Percentiles rank a stretch among this genome's conserved stretches.
Conservation (phyloP, 495 filamentous ascomycete species). For the Neurospora terricola region DNA sequence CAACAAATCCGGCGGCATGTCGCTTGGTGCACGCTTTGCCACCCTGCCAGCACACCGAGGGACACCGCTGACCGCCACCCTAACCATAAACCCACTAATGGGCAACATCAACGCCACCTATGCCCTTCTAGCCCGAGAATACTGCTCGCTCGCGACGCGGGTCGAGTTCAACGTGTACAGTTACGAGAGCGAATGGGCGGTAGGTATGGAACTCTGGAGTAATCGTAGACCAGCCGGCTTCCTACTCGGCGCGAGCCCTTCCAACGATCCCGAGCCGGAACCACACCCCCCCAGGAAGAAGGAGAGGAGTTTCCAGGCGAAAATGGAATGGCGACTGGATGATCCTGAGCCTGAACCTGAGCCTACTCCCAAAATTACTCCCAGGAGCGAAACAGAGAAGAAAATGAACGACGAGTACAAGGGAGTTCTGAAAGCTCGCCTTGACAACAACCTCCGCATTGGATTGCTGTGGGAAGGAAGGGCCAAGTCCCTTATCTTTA, state of each 20-base stretch:
- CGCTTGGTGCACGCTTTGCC: constrained; percentile 72
- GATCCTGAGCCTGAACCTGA: constrained; percentile 19
- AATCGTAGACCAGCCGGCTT: constrained; percentile 33
- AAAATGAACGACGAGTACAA: constrained; percentile 50
- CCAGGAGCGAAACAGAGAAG: neutral
- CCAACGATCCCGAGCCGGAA: constrained; percentile 12
- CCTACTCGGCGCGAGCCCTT: constrained; percentile 26
- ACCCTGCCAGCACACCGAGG: constrained; percentile 81
- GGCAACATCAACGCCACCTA: constrained; percentile 85
- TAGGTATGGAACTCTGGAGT: constrained; percentile 87
- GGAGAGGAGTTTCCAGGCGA: constrained; percentile 43
- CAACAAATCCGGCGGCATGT: constrained; percentile 79
- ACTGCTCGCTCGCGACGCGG: constrained; percentile 73
- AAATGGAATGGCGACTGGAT: constrained; percentile 45
- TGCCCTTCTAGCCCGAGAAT: constrained; percentile 70
- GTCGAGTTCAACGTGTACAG: constrained; percentile 98
- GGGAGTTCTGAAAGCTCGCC: constrained; percentile 80
- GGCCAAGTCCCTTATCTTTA: constrained; percentile 86
- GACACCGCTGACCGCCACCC: constrained; percentile 82
- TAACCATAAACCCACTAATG: constrained; percentile 86
- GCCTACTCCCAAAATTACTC: constrained; percentile 1
- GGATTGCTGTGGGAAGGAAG: constrained; percentile 90
- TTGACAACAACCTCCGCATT: constrained; percentile 77
- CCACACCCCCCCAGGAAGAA: constrained; percentile 16
- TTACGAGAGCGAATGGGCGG: constrained; percentile 86